Conservation (phyloP, 2,329 filamentous ascomycete species). For the Cucurbitaria berberidis region DNA sequence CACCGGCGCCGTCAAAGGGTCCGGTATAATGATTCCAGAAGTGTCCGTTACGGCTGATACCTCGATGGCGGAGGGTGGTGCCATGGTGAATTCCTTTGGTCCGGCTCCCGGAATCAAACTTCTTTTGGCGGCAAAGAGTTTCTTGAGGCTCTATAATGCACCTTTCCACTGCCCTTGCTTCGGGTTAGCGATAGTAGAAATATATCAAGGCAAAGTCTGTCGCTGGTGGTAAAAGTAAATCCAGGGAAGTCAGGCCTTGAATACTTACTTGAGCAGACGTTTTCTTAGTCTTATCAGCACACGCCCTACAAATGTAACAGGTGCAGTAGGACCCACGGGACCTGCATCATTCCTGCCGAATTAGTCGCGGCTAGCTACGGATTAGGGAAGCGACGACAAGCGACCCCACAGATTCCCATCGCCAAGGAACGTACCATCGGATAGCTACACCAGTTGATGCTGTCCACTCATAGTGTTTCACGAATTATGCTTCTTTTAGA, state of each 20-base stretch:
- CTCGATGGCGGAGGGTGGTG: slow-evolving; percentile 48
- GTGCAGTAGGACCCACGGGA: slow-evolving; percentile 22
- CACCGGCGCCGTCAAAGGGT: slow-evolving; percentile 60
- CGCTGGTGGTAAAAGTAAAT: background rate
- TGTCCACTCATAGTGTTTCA: slow-evolving; percentile 20
- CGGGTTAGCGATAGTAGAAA: background rate
- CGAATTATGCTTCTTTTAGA: background rate
- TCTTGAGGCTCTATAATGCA: no score
- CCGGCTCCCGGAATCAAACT: background rate
- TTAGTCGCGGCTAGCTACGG: slow-evolving; percentile 44
- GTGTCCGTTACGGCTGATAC: slow-evolving; percentile 57
- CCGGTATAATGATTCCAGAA: slow-evolving; percentile 52
- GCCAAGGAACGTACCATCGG: slow-evolving; percentile 11
- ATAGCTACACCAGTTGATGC: slow-evolving; percentile 6
- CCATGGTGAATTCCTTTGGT: slow-evolving; percentile 22
- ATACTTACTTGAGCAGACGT: background rate
- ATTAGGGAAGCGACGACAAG: slow-evolving; percentile 29
- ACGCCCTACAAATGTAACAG: slow-evolving; percentile 35
- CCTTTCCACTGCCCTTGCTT: background rate
- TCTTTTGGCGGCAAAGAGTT: background rate
- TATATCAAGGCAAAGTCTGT: background rate
- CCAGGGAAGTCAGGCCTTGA: slow-evolving; percentile 3
- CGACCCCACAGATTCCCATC: slow-evolving; percentile 18
- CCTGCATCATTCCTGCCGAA: slow-evolving; percentile 25
- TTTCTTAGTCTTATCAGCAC: slow-evolving; percentile 9